These are phyloP conservation scores for Phoenix roebelenii DNA, from an alignment of 176 grass and related monocot species.

Conservation along the genomic window DNA sequence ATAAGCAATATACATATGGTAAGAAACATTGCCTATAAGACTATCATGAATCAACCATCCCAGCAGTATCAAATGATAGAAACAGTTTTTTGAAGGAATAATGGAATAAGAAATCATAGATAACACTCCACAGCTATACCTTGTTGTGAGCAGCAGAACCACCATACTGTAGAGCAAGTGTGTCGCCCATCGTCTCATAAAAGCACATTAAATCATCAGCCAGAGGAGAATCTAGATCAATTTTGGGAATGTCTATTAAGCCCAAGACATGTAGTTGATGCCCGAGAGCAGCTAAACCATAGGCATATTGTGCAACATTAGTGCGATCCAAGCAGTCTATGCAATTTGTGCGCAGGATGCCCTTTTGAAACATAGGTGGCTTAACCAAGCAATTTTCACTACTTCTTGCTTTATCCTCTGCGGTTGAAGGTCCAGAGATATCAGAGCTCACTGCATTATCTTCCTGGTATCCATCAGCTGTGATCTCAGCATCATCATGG, in stretches of 20 bases:
- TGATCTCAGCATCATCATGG: slow-evolving; percentile 29
- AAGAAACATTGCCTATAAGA: too few relatives aligned
- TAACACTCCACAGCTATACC: slow-evolving; percentile 28
- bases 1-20: too few relatives aligned
- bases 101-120: not conserved
- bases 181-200: slow-evolving; percentile 90
- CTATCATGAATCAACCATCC: too few relatives aligned
- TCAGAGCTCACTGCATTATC: slow-evolving; percentile 51
- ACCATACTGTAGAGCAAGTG: slow-evolving; percentile 74
- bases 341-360: slow-evolving; percentile 83
- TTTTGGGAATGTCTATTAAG: slow-evolving; percentile 38
- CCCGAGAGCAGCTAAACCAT: slow-evolving; percentile 82
- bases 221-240: slow-evolving; percentile 62
- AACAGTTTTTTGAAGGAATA: too few relatives aligned
- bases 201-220: slow-evolving; percentile 76
- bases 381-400: slow-evolving; percentile 27
- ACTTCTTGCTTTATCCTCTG: slow-evolving; percentile 43
- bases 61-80: too few relatives aligned
- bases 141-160: slow-evolving; percentile 96
- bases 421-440: slow-evolving; percentile 43
- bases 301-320: slow-evolving; percentile 91
- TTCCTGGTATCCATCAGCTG: slow-evolving; percentile 54
- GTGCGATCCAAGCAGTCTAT: slow-evolving; percentile 96
- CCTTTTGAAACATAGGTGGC: slow-evolving; percentile 59
- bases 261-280: slow-evolving; percentile 61